Conservation (phyloP, 1,284 basidiomycete species). For the Cryptococcus sp. region DNA sequence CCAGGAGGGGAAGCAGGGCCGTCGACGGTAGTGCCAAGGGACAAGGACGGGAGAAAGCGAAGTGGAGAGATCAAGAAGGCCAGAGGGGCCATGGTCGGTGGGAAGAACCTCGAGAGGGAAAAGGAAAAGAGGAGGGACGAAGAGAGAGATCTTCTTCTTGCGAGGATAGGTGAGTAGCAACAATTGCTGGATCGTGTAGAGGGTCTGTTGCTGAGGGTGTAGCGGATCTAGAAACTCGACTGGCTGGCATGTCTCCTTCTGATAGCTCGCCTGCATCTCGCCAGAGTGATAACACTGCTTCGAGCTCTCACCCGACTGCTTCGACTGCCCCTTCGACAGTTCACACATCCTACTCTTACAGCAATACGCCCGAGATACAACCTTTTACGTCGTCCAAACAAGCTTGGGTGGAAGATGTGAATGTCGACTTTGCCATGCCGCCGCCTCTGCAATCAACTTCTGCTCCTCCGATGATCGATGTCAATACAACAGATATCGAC, state of each 20-base stretch:
- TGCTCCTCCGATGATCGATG: neutral
- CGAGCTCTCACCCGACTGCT: neutral
- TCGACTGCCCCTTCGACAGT: neutral
- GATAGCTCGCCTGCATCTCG: conserved; percentile 1
- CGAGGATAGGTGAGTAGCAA: conserved; percentile 21
- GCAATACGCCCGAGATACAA: neutral
- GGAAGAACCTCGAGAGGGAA: conserved; percentile 14
- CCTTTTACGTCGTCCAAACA: neutral
- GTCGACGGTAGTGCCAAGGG: neutral
- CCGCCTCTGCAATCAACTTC: neutral
- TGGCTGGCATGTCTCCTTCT: conserved; percentile 21
- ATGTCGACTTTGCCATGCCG: neutral
- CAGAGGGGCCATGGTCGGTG: neutral
- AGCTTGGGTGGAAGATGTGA: neutral
- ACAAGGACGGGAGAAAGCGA: conserved; percentile 4
- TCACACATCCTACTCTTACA: neutral
- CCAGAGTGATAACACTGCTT: neutral
- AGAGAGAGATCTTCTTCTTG: conserved; percentile 25
- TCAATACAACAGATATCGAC: conserved; percentile 8
- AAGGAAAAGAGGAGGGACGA: conserved; percentile 22
- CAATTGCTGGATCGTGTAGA: neutral
- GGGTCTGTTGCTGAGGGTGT: neutral
- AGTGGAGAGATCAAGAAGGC: neutral
- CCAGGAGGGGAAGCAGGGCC: neutral
- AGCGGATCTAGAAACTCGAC: conserved; percentile 38